phyloP scores from a whole-genome alignment of 495 filamentous ascomycete genomes.

The Trichoderma erinaceum region DNA sequence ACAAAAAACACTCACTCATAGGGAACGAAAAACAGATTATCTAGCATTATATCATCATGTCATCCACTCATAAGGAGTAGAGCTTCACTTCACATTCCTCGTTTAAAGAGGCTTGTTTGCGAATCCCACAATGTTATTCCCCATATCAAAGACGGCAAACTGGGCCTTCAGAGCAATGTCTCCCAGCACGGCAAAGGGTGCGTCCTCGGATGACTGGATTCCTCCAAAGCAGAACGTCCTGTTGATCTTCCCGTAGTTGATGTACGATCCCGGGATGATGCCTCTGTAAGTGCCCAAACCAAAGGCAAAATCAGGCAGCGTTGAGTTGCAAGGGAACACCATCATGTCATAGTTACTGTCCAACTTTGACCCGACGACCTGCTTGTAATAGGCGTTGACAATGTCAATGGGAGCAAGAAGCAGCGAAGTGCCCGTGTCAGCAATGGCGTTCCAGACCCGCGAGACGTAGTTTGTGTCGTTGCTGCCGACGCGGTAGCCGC shows the following conservation, averaged over 20 bases:
- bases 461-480: conserved; percentile 24
- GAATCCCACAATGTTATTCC: conserved; percentile 44
- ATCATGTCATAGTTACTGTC: conserved; percentile 52
- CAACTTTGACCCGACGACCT: conserved; percentile 44
- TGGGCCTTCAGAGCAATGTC: conserved; percentile 69
- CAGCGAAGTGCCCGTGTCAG: conserved; percentile 63
- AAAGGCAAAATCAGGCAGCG: conserved; percentile 58
- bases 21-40: neutral
- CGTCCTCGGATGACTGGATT: conserved; percentile 52
- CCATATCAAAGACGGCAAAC: conserved; percentile 58
- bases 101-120: conserved; percentile 29
- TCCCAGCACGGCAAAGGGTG: conserved; percentile 60
- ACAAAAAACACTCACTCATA: neutral
- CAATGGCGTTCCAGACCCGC: conserved; percentile 41
- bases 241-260: conserved; percentile 43
- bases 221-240: conserved; percentile 48
- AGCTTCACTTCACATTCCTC: no score
- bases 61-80: neutral
- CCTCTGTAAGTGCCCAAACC: conserved; percentile 43
- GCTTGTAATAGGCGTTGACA: conserved; percentile 53
- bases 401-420: conserved; percentile 48
- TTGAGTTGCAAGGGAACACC: conserved; percentile 57
- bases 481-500: conserved; percentile 54
- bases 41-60: neutral
- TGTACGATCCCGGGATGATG: conserved; percentile 42